These are phyloP conservation scores for Lentinula sp. DNA, from an alignment of 768 basidiomycete genomes.

Conservation along the genomic window DNA sequence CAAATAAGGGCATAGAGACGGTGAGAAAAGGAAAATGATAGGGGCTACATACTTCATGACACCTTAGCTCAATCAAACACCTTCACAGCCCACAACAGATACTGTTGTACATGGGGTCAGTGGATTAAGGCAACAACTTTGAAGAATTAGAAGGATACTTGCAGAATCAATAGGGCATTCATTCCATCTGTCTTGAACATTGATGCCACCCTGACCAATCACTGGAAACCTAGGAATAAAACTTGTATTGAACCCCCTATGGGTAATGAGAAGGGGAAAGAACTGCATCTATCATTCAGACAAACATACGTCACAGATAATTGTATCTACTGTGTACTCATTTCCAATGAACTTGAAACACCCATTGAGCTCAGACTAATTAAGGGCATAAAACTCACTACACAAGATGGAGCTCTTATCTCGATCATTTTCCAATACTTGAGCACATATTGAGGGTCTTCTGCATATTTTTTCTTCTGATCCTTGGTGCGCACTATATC, in stretches of 20 bases:
- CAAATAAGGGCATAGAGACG: too few species aligned
- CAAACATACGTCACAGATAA: constrained; percentile 39
- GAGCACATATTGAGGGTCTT: constrained; percentile 31
- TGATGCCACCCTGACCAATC: constrained; percentile 13
- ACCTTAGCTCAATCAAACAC: background rate
- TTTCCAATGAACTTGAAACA: constrained; percentile 28
- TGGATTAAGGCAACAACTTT: background rate
- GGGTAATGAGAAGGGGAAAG: background rate
- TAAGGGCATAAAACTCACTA: constrained; percentile 3
- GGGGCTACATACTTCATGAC: too few species aligned
- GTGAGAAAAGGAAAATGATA: too few species aligned
- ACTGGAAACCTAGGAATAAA: constrained; percentile 17
- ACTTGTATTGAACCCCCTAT: constrained; percentile 18
- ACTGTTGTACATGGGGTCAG: constrained; percentile 3
- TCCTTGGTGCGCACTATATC: constrained; percentile 6
- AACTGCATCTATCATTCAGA: background rate
- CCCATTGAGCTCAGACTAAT: constrained; percentile 21
- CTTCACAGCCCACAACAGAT: constrained; percentile 17
- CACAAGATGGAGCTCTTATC: constrained; percentile 6
- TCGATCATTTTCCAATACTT: constrained; percentile 24
- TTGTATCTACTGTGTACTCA: constrained; percentile 35
- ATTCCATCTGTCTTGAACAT: constrained; percentile 18
- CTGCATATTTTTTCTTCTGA: constrained; percentile 23
- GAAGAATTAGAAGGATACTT: background rate
- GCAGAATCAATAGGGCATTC: constrained; percentile 18